Evolutionary conservation across 83 land plant genomes (phyloP).

Genomic region (Larix sibirica): DNA sequence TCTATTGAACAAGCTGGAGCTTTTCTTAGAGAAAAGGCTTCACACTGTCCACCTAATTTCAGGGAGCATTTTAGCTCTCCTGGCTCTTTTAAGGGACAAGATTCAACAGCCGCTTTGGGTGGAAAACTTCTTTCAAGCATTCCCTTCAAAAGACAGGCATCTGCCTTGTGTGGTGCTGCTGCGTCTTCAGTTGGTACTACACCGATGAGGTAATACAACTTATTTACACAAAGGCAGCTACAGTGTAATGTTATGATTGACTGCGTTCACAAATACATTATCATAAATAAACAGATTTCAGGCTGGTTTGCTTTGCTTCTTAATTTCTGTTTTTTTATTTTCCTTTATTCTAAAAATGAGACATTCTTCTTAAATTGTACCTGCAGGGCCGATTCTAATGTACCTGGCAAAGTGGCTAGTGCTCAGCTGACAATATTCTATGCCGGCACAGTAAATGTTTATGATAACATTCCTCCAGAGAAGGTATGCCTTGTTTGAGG

Average conservation of each 20-base stretch:
- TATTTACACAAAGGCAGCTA: too few relatives aligned
- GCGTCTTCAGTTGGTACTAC: not conserved
- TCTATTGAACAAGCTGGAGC: not conserved
- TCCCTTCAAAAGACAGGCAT: not conserved
- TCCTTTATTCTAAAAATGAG: not conserved
- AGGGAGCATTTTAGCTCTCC: not conserved
- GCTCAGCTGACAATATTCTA: slow-evolving; percentile 30
- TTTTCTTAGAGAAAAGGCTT: not conserved
- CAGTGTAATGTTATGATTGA: not conserved
- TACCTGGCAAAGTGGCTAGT: not conserved
- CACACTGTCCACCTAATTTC: not conserved
- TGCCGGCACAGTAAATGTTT: slow-evolving; percentile 25
- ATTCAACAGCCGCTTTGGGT: not conserved
- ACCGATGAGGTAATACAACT: slow-evolving; percentile 4
- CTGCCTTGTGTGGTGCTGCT: slow-evolving; percentile 9
- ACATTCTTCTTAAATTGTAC: not conserved
- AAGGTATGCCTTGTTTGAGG: slow-evolving; percentile 12
- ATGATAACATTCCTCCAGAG: slow-evolving; percentile 26
- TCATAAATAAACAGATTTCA: not conserved
- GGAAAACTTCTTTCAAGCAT: not conserved
- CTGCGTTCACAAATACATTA: not conserved
- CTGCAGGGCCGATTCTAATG: slow-evolving; percentile 9
- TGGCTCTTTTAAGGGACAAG: not conserved
- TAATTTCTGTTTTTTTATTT: not conserved
- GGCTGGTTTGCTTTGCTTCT: not conserved